phyloP scores from a whole-genome alignment of 2,329 filamentous ascomycete genomes.

The Chalaropsis ovoidea region DNA sequence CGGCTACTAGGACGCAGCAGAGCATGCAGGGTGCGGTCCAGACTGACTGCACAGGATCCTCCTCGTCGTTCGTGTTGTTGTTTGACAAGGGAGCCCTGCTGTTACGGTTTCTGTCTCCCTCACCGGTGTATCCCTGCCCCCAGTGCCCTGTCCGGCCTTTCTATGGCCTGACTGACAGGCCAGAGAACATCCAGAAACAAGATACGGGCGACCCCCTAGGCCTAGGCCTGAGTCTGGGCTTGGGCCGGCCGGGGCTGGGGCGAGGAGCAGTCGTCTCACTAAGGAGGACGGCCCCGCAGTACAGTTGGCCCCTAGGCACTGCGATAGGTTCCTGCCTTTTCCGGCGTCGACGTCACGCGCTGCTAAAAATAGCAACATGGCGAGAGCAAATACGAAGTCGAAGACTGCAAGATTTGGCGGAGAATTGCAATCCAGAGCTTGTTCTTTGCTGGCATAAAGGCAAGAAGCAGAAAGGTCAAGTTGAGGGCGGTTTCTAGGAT shows the following conservation, averaged over 20 bases:
- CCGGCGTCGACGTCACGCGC: not conserved
- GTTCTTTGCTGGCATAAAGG: not conserved
- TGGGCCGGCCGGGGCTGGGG: too few species aligned
- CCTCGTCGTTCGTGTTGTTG: not conserved
- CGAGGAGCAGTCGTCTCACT: not conserved
- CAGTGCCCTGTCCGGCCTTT: not conserved
- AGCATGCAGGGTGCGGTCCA: too few species aligned
- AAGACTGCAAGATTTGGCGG: not conserved
- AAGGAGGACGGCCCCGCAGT: not conserved
- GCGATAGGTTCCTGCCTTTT: not conserved
- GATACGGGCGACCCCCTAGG: not conserved
- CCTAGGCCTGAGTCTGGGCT: not conserved
- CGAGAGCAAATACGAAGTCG: conserved; percentile 6
- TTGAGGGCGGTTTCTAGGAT: not conserved
- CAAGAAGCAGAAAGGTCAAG: not conserved
- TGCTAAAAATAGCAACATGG: conserved; percentile 6
- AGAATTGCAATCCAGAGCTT: not conserved
- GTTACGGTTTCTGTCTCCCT: not conserved
- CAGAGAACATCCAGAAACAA: not conserved
- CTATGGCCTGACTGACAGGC: not conserved
- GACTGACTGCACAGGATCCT: not conserved
- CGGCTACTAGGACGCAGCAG: not conserved
- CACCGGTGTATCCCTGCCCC: not conserved
- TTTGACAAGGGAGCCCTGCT: not conserved
- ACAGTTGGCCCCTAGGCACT: not conserved